Percentiles rank a stretch among this genome's conserved stretches.
phyloP scores from a whole-genome alignment of 225 moss, liverwort and hornwort genomes.

The Thuidium tamariscinum region DNA sequence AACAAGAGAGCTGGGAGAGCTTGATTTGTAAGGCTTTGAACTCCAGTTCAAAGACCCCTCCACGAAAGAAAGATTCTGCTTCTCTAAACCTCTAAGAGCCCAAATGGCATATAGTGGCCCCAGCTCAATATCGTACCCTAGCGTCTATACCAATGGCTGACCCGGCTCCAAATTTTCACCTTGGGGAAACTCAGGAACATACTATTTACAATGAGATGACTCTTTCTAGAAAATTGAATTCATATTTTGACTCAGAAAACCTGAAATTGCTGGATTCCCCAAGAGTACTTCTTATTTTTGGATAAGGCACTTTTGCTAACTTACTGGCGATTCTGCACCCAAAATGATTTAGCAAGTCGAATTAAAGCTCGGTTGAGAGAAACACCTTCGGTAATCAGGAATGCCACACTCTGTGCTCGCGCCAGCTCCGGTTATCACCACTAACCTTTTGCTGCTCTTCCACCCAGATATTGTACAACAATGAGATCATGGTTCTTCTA shows the following conservation, averaged over 20 bases:
- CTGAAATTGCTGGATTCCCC: not conserved
- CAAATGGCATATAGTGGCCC: not conserved
- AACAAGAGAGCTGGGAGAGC: not conserved
- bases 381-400: constrained; percentile 90
- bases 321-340: not conserved
- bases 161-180: not conserved
- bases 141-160: not conserved
- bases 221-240: not conserved
- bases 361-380: not conserved
- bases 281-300: not conserved
- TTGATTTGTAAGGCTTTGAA: not conserved
- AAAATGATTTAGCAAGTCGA: not conserved
- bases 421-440: constrained; percentile 87
- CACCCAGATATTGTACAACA: constrained; percentile 6
- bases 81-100: not conserved
- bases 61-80: not conserved
- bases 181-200: not conserved
- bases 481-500: not conserved
- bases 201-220: not conserved
- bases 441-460: constrained; percentile 64
- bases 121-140: not conserved
- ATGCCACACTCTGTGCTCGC: constrained; percentile 94
- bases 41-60: not conserved
- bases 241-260: not conserved
- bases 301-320: not conserved